phyloP scores from a whole-genome alignment of 495 filamentous ascomycete genomes.

The Penicillium simplicissimum region DNA sequence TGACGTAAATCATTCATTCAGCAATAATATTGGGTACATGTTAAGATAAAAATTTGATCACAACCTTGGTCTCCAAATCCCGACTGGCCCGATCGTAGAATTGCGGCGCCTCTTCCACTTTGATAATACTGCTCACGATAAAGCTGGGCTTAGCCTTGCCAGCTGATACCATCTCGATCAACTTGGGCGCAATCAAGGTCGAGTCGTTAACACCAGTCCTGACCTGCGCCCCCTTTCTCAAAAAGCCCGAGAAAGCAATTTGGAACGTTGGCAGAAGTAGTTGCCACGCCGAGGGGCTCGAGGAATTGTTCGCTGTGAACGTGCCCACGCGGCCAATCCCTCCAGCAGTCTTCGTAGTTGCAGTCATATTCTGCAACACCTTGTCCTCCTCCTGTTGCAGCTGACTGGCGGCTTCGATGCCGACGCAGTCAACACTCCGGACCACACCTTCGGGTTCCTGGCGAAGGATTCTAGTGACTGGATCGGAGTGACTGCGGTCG shows the following conservation, averaged over 20 bases:
- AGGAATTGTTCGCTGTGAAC: neutral
- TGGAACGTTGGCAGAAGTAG: neutral
- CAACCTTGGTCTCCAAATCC: conserved; percentile 5
- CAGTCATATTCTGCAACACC: neutral
- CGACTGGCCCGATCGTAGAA: neutral
- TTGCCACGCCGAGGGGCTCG: neutral
- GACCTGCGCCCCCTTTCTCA: neutral
- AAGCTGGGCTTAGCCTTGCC: conserved; percentile 1
- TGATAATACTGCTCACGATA: conserved; percentile 3
- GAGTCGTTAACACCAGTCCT: neutral
- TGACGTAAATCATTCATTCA: neutral
- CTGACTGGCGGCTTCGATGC: conserved; percentile 10
- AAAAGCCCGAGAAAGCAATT: neutral
- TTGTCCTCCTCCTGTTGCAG: neutral
- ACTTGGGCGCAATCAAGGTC: neutral
- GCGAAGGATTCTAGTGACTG: conserved; percentile 22
- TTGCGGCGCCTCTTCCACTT: conserved; percentile 1
- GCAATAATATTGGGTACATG: neutral
- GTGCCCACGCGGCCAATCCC: neutral
- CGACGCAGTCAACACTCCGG: conserved; percentile 15
- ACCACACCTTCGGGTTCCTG: conserved; percentile 11
- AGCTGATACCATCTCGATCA: neutral
- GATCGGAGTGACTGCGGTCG: conserved; percentile 39
- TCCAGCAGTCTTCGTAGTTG: neutral
- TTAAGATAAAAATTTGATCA: neutral